phyloP scores from a whole-genome alignment of 805 yeast species.

The Kodamaea kaohsiungensis region DNA sequence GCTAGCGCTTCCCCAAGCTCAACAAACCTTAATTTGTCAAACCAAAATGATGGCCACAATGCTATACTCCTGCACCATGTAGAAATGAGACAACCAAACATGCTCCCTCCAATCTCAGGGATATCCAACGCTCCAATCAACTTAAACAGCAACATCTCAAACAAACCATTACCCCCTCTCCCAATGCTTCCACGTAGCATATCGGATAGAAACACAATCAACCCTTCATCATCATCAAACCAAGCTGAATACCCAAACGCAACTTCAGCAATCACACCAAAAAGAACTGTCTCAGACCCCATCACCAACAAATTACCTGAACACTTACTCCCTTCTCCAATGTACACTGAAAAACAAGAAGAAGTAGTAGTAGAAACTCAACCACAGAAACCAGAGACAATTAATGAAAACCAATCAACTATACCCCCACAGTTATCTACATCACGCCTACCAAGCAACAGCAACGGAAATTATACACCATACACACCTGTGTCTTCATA shows the following conservation, averaged over 20 bases:
- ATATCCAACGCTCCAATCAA: not conserved
- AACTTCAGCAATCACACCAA: not conserved
- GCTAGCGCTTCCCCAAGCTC: constrained; percentile 11
- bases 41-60: not conserved
- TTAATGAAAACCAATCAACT: not conserved
- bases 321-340: constrained; percentile 8
- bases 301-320: not conserved
- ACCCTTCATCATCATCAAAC: not conserved
- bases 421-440: not conserved
- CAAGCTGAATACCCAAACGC: not conserved
- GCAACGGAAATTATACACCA: constrained; percentile 1
- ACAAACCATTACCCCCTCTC: constrained; percentile 30
- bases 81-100: not conserved
- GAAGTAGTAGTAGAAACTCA: too few relatives aligned
- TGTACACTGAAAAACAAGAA: not conserved
- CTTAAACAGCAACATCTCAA: not conserved
- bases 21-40: not conserved
- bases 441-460: not conserved
- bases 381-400: not conserved
- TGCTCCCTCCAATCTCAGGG: not conserved
- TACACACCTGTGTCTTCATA: constrained; percentile 4
- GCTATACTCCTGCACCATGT: not conserved
- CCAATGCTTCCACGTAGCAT: constrained; percentile 14
- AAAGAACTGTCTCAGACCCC: not conserved
- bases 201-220: not conserved